phyloP scores from a whole-genome alignment of 192 early-diverging fungal species.

The Coemansia sp. region DNA sequence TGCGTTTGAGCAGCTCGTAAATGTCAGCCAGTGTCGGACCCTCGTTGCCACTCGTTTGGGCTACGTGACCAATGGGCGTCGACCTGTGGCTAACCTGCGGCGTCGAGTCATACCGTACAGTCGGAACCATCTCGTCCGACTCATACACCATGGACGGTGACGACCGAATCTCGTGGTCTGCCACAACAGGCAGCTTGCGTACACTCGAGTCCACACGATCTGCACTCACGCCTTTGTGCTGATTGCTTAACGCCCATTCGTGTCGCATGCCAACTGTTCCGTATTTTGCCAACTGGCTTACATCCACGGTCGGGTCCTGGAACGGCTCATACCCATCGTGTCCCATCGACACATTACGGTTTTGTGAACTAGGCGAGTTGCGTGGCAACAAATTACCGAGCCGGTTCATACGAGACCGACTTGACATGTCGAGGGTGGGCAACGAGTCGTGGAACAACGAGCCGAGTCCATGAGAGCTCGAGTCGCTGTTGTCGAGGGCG shows the following conservation, averaged over 20 bases:
- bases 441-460: slow-evolving; percentile 41
- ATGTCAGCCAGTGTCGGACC: slow-evolving; percentile 41
- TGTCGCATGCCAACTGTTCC: slow-evolving; percentile 20
- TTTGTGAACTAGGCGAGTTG: too few species aligned
- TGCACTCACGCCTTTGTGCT: slow-evolving; percentile 7
- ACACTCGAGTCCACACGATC: slow-evolving; percentile 14
- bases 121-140: slow-evolving; percentile 18
- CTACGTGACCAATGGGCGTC: not conserved
- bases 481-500: slow-evolving; percentile 4
- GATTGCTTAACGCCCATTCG: slow-evolving; percentile 3
- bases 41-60: not conserved
- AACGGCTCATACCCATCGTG: slow-evolving; percentile 39
- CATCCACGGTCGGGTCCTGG: slow-evolving; percentile 51
- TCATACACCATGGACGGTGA: not conserved
- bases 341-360: too few species aligned
- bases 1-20: slow-evolving; percentile 38
- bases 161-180: slow-evolving; percentile 11
- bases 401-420: slow-evolving; percentile 8
- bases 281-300: slow-evolving; percentile 31
- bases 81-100: slow-evolving; percentile 4
- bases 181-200: slow-evolving; percentile 6
- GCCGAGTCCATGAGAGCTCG: slow-evolving; percentile 36
- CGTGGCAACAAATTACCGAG: too few species aligned
- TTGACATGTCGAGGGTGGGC: slow-evolving; percentile 11
- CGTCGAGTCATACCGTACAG: slow-evolving; percentile 25